Evolutionary conservation across 163 green algal species (phyloP).

Genomic region (Scenedesmus sp.): DNA sequence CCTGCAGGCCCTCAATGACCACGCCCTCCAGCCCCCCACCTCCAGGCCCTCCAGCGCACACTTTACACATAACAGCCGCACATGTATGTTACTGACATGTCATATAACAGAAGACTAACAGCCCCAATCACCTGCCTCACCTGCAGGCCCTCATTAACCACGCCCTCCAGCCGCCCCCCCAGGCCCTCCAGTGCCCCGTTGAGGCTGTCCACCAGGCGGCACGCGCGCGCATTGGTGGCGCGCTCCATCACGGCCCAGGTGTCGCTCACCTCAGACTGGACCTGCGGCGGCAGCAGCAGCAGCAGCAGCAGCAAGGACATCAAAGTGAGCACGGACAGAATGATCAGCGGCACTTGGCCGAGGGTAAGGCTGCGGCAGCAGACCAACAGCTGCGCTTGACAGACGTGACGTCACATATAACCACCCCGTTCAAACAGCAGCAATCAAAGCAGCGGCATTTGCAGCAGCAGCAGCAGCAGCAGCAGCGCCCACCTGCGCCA

Average conservation of each 20-base stretch:
- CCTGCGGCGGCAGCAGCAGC: slow-evolving; percentile 50
- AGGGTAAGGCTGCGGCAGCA: background rate
- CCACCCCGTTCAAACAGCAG: background rate
- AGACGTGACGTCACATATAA: background rate
- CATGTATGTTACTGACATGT: too few species aligned
- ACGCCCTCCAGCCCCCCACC: slow-evolving; percentile 47
- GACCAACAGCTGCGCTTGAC: background rate
- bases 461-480: background rate
- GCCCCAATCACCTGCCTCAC: background rate
- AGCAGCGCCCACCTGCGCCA: slow-evolving; percentile 57
- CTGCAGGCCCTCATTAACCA: slow-evolving; percentile 44
- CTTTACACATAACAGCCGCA: too few species aligned
- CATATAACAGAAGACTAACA: too few species aligned
- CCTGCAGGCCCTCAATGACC: slow-evolving; percentile 45
- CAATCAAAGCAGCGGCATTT: background rate
- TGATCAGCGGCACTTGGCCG: too few species aligned
- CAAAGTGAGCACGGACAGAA: background rate
- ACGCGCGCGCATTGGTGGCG: slow-evolving; percentile 67
- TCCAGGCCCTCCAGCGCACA: too few species aligned
- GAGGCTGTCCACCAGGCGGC: slow-evolving; percentile 67
- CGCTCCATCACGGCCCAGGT: slow-evolving; percentile 82
- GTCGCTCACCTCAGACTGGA: slow-evolving; percentile 76
- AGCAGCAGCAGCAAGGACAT: background rate
- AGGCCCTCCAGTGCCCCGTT: slow-evolving; percentile 75
- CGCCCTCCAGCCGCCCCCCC: slow-evolving; percentile 53